Percentiles rank a stretch among this genome's conserved stretches.
Conservation (phyloP, 257 asterid genomes). For the Solanum sejunctum region DNA sequence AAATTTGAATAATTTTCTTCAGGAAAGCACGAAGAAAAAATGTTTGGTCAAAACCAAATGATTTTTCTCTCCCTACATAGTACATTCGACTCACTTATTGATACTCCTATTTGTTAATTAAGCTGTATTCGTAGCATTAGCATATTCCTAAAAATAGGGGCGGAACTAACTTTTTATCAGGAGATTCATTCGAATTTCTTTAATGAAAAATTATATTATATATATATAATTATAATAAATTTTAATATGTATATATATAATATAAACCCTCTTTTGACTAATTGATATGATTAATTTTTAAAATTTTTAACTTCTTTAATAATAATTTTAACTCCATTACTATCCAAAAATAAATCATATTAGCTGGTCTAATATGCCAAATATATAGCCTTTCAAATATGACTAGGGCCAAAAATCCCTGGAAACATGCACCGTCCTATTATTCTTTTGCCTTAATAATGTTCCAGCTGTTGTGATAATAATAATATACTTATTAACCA, state of each 20-base stretch:
- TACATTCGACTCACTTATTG: background rate
- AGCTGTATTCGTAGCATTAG: background rate
- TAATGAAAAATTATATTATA: too few relatives aligned
- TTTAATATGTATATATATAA: too few relatives aligned
- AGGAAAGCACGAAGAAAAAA: too few relatives aligned
- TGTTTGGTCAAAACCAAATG: too few relatives aligned
- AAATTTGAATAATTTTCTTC: too few relatives aligned
- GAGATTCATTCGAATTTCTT: too few relatives aligned
- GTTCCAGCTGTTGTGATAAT: background rate
- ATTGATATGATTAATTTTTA: too few relatives aligned
- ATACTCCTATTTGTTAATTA: background rate
- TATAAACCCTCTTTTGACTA: too few relatives aligned
- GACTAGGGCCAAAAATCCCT: background rate
- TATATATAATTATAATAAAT: too few relatives aligned
- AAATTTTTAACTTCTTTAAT: too few relatives aligned
- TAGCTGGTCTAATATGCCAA: background rate
- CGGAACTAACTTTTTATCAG: too few relatives aligned
- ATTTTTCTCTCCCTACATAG: background rate
- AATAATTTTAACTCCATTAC: fast-evolving
- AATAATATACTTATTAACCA: background rate
- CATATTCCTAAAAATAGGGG: background rate
- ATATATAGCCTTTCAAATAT: background rate
- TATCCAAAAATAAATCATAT: too few relatives aligned
- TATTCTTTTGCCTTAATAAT: background rate
- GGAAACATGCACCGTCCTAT: background rate